These are phyloP conservation scores for Ashbya aceris DNA, from an alignment of 1,139 yeast genomes.

Conservation along the genomic window DNA sequence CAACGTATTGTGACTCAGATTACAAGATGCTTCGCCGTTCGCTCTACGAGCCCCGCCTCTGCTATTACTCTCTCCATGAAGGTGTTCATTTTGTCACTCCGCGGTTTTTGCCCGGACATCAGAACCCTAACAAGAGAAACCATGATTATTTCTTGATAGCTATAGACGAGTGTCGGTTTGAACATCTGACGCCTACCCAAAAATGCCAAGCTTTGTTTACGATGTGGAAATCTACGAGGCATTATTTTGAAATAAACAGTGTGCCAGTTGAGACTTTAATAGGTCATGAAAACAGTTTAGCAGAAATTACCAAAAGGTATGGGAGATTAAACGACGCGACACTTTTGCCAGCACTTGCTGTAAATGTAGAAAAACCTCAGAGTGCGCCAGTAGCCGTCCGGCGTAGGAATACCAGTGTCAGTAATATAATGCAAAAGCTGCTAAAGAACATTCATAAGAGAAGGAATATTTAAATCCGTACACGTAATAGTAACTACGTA, in stretches of 20 bases:
- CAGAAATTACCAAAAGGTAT: background rate
- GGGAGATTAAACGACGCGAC: background rate
- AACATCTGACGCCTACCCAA: conserved; percentile 2
- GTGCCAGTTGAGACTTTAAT: conserved; percentile 3
- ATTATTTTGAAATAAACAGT: conserved; percentile 2
- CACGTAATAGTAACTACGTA: background rate
- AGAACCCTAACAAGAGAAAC: conserved; percentile 2
- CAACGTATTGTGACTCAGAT: conserved; percentile 2
- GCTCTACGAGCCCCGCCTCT: conserved; percentile 1
- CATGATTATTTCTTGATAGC: conserved; percentile 4
- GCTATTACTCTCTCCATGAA: conserved; percentile 2
- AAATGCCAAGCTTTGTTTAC: conserved; percentile 1
- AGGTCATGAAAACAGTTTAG: conserved; percentile 4
- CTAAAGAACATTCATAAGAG: background rate
- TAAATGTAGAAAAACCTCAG: too few relatives aligned
- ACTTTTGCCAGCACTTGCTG: background rate
- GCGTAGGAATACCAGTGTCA: background rate
- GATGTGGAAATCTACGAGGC: conserved; percentile 2
- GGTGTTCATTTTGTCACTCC: conserved; percentile 3
- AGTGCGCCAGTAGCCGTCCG: background rate
- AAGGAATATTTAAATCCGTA: background rate
- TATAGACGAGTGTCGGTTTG: background rate
- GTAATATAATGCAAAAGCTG: conserved; percentile 1
- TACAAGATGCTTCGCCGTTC: conserved; percentile 3
- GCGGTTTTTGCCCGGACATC: conserved; percentile 2